Conservation (phyloP, 345 rosid genomes). For the Populus deltoides region DNA sequence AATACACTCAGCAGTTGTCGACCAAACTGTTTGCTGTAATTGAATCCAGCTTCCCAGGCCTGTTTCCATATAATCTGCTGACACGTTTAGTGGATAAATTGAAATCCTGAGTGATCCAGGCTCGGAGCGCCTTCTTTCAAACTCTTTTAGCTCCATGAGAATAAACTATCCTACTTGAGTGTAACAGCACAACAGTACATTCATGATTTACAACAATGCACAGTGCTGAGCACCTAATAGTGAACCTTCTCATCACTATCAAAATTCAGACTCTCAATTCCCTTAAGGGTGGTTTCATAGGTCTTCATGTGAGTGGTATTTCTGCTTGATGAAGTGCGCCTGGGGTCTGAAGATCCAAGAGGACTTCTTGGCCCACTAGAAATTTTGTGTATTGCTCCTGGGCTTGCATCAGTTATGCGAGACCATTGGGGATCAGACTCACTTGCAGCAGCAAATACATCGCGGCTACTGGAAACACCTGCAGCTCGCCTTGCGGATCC, state of each 20-base stretch:
- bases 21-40: slow-evolving; percentile 2
- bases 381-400: slow-evolving; percentile 44
- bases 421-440: slow-evolving; percentile 54
- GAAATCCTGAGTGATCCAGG: slow-evolving; percentile 2
- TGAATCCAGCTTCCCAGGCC: slow-evolving; percentile 4
- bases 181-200: slow-evolving; percentile 23
- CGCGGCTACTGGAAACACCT: slow-evolving; percentile 55
- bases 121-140: slow-evolving; percentile 16
- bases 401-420: slow-evolving; percentile 51
- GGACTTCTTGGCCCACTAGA: slow-evolving; percentile 52
- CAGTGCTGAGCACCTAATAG: slow-evolving; percentile 26
- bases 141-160: slow-evolving; percentile 8
- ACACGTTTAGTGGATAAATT: background rate
- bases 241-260: slow-evolving; percentile 52
- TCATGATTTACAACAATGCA: slow-evolving; percentile 38
- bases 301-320: slow-evolving; percentile 39
- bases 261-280: slow-evolving; percentile 61
- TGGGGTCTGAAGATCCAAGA: slow-evolving; percentile 53
- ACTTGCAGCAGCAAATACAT: slow-evolving; percentile 51
- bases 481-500: slow-evolving; percentile 59
- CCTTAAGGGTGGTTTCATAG: slow-evolving; percentile 63
- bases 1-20: slow-evolving; percentile 5
- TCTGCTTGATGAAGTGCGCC: slow-evolving; percentile 58
- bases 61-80: slow-evolving; percentile 3
- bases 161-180: slow-evolving; percentile 15